Evolutionary conservation across 495 filamentous ascomycete species (phyloP).

Genomic region (Aspergillus mulundensis): DNA sequence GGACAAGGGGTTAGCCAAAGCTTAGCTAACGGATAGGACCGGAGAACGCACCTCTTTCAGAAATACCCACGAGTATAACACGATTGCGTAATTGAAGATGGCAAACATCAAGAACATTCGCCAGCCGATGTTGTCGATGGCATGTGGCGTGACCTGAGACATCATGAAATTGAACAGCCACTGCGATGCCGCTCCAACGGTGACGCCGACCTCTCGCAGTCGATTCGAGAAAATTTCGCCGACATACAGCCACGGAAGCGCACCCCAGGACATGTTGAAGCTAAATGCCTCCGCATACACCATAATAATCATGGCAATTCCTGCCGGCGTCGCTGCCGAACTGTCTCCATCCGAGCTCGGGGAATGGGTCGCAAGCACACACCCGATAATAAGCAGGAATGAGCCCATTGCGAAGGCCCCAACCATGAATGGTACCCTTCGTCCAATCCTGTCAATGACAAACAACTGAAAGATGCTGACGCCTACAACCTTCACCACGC

Average conservation of each 20-base stretch:
- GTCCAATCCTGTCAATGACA: slow-evolving; percentile 50
- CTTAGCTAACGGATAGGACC: neutral
- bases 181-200: slow-evolving; percentile 45
- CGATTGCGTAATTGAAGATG: slow-evolving; percentile 47
- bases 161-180: slow-evolving; percentile 57
- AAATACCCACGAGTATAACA: slow-evolving; percentile 44
- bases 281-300: slow-evolving; percentile 47
- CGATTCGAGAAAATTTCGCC: slow-evolving; percentile 51
- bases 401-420: slow-evolving; percentile 49
- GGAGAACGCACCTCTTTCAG: slow-evolving; percentile 38
- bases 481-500: slow-evolving; percentile 43
- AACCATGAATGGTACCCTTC: slow-evolving; percentile 48
- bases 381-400: slow-evolving; percentile 51
- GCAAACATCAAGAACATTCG: slow-evolving; percentile 53
- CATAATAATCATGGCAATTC: slow-evolving; percentile 48
- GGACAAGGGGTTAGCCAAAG: neutral
- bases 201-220: slow-evolving; percentile 46
- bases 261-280: slow-evolving; percentile 39
- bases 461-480: slow-evolving; percentile 42
- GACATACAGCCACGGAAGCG: slow-evolving; percentile 38
- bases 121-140: slow-evolving; percentile 49
- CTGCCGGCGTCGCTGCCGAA: slow-evolving; percentile 29
- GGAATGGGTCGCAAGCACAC: slow-evolving; percentile 41
- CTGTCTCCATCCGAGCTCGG: slow-evolving; percentile 24
- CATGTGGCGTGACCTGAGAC: slow-evolving; percentile 49